Percentiles rank a stretch among this genome's conserved stretches.
These are phyloP conservation scores for Carex pumila DNA, from an alignment of 176 grass and related monocot genomes.

Conservation along the genomic window DNA sequence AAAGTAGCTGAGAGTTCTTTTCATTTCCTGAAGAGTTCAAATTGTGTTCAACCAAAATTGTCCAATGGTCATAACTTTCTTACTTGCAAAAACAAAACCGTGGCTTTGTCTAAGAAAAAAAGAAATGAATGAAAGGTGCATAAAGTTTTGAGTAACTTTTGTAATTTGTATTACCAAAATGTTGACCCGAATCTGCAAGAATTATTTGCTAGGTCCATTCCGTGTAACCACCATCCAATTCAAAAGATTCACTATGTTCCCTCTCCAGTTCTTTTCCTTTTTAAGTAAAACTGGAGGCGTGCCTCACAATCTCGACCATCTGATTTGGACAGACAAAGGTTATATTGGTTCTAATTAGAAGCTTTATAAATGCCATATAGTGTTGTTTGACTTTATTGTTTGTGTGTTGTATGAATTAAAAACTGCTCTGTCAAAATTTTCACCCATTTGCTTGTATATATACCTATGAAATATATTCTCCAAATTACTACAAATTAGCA, in stretches of 20 bases:
- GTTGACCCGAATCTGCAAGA: background rate
- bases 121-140: background rate
- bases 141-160: background rate
- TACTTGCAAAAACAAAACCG: background rate
- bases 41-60: conserved; percentile 9
- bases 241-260: background rate
- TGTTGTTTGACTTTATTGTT: too few species aligned
- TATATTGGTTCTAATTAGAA: background rate
- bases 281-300: background rate
- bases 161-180: background rate
- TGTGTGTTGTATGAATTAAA: too few species aligned
- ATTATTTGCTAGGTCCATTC: background rate
- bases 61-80: background rate
- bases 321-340: background rate
- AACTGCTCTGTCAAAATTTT: too few species aligned
- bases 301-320: background rate
- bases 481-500: too few species aligned
- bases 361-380: too few species aligned
- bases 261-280: background rate
- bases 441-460: too few species aligned
- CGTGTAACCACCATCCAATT: background rate
- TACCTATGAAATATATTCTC: too few species aligned
- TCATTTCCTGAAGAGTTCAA: background rate
- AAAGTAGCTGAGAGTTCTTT: background rate
- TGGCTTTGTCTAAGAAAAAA: background rate